Conservation (phyloP, 2,329 filamentous ascomycete genomes). For the Pseudocercospora fijiensis region DNA sequence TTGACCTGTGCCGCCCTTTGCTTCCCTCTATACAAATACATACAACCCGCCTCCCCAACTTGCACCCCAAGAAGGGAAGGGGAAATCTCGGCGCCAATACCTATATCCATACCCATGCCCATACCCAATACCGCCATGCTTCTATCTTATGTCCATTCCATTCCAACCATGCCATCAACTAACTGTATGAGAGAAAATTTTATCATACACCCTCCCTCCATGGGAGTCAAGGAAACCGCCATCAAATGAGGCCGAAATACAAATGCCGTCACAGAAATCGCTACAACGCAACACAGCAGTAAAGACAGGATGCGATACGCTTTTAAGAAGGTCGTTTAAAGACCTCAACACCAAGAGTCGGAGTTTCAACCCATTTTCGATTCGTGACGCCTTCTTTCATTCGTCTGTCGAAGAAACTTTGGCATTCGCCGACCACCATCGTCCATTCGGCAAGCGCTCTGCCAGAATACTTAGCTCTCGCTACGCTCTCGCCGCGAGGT, state of each 20-base stretch:
- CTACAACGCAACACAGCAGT: constrained; percentile 1
- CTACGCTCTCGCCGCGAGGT: constrained; percentile 41
- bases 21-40: not conserved
- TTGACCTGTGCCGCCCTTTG: not conserved
- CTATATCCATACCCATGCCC: not conserved
- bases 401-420: constrained; percentile 75
- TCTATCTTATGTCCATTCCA: constrained; percentile 2
- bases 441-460: constrained; percentile 77
- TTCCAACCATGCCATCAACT: not conserved
- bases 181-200: too few species aligned
- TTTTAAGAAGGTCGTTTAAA: constrained; percentile 44
- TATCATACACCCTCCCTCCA: too few species aligned
- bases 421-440: constrained; percentile 72
- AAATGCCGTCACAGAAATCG: not conserved
- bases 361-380: constrained; percentile 68
- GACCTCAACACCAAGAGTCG: constrained; percentile 62
- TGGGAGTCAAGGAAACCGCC: too few species aligned
- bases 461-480: constrained; percentile 61
- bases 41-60: not conserved
- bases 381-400: constrained; percentile 69
- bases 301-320: not conserved
- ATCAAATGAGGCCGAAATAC: not conserved
- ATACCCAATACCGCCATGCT: constrained; percentile 2
- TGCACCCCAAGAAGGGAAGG: not conserved
- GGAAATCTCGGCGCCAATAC: not conserved